A percentile compares a stretch with the other conserved stretches of the same genome.
Conservation (phyloP, 192 early-diverging fungal genomes). For the Backusella luteola region DNA sequence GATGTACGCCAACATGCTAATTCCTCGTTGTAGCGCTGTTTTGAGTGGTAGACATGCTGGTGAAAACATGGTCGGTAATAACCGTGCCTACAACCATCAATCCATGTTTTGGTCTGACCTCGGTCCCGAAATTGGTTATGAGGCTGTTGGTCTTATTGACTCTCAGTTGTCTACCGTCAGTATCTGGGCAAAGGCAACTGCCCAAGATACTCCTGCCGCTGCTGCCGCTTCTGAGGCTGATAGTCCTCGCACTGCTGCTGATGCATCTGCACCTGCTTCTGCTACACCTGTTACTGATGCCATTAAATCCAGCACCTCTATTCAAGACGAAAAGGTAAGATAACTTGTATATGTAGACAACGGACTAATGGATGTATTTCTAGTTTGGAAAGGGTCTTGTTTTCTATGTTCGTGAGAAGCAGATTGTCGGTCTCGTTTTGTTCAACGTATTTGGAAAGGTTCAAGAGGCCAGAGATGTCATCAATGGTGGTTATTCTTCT, state of each 20-base stretch:
- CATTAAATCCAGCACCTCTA: conserved; percentile 1
- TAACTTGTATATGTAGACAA: not conserved
- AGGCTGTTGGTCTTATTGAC: conserved; percentile 63
- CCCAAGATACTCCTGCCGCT: conserved; percentile 28
- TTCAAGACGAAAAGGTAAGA: conserved; percentile 24
- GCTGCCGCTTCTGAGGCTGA: conserved; percentile 31
- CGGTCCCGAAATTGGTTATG: conserved; percentile 53
- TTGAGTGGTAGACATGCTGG: conserved; percentile 59
- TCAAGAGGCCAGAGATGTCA: conserved; percentile 58
- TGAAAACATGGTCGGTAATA: conserved; percentile 54
- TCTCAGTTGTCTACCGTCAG: conserved; percentile 54
- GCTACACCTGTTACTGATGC: conserved; percentile 32
- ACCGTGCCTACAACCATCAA: conserved; percentile 56
- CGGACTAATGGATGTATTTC: not conserved
- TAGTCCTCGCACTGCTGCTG: conserved; percentile 26
- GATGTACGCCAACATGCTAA: no score
- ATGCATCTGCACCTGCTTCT: conserved; percentile 32
- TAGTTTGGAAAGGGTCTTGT: conserved; percentile 62
- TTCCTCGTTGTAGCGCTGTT: conserved; percentile 38
- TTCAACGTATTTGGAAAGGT: conserved; percentile 65
- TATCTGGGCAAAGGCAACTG: conserved; percentile 57
- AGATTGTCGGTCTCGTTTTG: conserved; percentile 55
- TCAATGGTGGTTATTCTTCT: conserved; percentile 34
- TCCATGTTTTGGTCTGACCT: conserved; percentile 62
- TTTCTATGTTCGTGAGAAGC: conserved; percentile 54